Evolutionary conservation across 106 monocot species (phyloP), one percentile per base, ranked within the genome.

Genomic region (Platanthera zijinensis): DNA sequence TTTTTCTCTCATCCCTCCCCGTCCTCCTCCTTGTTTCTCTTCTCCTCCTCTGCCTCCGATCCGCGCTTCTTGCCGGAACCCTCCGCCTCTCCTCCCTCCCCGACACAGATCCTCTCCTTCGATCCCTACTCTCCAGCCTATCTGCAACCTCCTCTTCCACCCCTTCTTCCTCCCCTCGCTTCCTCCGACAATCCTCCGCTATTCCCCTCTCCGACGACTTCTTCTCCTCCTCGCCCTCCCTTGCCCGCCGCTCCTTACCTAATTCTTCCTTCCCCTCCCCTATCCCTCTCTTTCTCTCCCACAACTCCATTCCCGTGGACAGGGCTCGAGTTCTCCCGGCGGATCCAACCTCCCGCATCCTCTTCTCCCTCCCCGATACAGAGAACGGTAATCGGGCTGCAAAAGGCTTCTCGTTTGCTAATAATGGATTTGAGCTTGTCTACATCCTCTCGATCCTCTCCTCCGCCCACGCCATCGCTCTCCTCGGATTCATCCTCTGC

Each of bases 11-110:
- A 52, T 77, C 86, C 49, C 66, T 85, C 47, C 86, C 86, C 28
- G 54, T 71, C 25, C 78, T 89, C 57, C 84, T 92, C 76, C 57
- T 84, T 68, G 80, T 80, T 28, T 67, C 92, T 56, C 80, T 89
- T 48, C 89, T 86, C 69, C 84, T 92, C 76, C 57, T 92, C 73
- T 77, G 83, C 79, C 87, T 89, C 83, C 92, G 89, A 72, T 84
- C 80, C 81, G 80, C 83, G 50, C 76, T 92, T 52, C 81, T 85
- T 57, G 72, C 82, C 75, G 87, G 82, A 59, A 83, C 89, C 51
- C 78, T 83, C 22, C 75, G 73, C 75, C 82, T 89, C 50, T 69
- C 84, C 72, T 82, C 83, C 68, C 69, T 86, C 75, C 63, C 81
- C 56, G 85, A 90, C 76, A 79, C 80, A 28, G 78, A 90, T 70